Evolutionary conservation across 352 stramenopile species (phyloP).

Genomic region (Paralagenidium karlingii): DNA sequence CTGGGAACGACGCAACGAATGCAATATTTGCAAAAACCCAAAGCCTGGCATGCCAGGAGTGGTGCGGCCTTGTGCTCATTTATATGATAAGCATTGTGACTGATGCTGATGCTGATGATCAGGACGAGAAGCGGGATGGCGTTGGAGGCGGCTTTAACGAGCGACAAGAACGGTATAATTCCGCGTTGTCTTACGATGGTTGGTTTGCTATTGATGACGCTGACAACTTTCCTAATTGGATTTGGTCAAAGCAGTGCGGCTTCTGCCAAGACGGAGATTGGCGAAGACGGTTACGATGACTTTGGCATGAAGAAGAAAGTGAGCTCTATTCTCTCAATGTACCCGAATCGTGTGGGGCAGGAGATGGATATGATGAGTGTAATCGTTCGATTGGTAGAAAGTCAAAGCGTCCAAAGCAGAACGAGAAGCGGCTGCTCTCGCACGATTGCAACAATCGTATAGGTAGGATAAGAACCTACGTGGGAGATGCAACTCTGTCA

Average conservation of each 20-base stretch:
- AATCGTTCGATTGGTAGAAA: slow-evolving; percentile 15
- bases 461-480: slow-evolving; percentile 14
- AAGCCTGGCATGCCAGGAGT: slow-evolving; percentile 56
- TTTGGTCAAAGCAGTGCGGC: slow-evolving; percentile 23
- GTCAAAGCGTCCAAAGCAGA: slow-evolving; percentile 62
- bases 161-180: slow-evolving; percentile 67
- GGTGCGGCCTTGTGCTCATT: slow-evolving; percentile 12
- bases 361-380: not conserved
- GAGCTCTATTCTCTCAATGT: not conserved
- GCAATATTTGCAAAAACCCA: slow-evolving; percentile 78
- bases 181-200: too few species aligned
- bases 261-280: slow-evolving; percentile 63
- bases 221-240: slow-evolving; percentile 1
- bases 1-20: slow-evolving; percentile 74
- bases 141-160: slow-evolving; percentile 76
- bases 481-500: slow-evolving; percentile 1
- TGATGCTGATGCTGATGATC: not conserved
- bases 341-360: not conserved
- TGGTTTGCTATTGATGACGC: not conserved
- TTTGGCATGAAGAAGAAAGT: slow-evolving; percentile 80
- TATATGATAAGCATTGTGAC: not conserved
- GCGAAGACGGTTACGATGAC: slow-evolving; percentile 79
- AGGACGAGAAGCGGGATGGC: slow-evolving; percentile 73
- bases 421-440: slow-evolving; percentile 66
- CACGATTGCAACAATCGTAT: slow-evolving; percentile 70